These are phyloP conservation scores for Zoysia japonica DNA, from an alignment of 176 grass and related monocot species.

Conservation along the genomic window DNA sequence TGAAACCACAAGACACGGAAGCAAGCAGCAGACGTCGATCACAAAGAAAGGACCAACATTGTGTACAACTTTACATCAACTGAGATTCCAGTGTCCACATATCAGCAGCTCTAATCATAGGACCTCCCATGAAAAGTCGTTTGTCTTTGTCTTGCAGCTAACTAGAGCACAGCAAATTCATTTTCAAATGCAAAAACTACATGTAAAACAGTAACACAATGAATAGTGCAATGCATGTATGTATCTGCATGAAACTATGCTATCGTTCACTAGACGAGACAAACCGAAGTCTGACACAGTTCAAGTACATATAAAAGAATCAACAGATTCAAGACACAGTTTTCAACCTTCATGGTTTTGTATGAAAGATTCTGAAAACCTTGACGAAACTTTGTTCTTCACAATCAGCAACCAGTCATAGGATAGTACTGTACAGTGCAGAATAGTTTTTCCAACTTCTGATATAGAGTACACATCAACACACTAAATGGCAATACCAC, in stretches of 20 bases:
- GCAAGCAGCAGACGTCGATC: no score
- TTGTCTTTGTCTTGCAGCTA: neutral
- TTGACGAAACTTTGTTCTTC: slow-evolving; percentile 25
- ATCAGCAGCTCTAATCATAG: neutral
- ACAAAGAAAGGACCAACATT: no score
- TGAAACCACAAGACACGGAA: no score
- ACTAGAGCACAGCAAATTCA: no score
- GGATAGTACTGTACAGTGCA: slow-evolving; percentile 1
- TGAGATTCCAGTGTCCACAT: neutral
- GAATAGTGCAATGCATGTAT: neutral
- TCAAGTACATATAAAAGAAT: slow-evolving; percentile 46
- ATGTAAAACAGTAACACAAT: neutral
- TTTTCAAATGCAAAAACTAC: neutral
- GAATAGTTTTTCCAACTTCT: slow-evolving; percentile 27
- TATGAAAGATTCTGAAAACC: slow-evolving; percentile 5
- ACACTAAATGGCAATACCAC: neutral
- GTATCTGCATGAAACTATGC: slow-evolving; percentile 23
- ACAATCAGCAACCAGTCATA: slow-evolving; percentile 23
- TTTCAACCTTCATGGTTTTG: slow-evolving; percentile 24
- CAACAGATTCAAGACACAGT: slow-evolving; percentile 29
- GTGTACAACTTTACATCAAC: neutral
- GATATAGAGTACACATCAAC: slow-evolving; percentile 31
- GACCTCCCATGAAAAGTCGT: neutral
- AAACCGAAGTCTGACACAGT: slow-evolving; percentile 15
- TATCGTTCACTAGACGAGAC: neutral